These are phyloP conservation scores for Xylaria venustula DNA, from an alignment of 495 filamentous ascomycete species.

Conservation along the genomic window DNA sequence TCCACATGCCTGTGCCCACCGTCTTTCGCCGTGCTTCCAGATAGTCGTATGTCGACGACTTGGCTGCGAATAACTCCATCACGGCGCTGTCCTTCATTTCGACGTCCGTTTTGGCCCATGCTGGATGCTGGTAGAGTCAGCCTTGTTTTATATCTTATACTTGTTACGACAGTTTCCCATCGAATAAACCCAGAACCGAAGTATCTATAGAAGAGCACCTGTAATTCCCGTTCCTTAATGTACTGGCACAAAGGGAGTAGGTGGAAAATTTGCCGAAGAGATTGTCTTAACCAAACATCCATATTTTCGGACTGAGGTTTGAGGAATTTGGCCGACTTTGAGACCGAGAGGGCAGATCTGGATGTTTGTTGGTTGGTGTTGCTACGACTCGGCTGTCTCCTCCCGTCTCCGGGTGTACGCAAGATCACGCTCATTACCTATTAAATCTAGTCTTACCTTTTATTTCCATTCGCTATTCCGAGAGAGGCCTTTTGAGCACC, in stretches of 20 bases:
- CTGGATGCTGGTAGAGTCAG: slow-evolving; percentile 21
- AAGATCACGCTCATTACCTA: slow-evolving; percentile 14
- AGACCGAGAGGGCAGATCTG: slow-evolving; percentile 10
- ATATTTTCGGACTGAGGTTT: not conserved
- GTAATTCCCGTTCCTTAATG: slow-evolving; percentile 6
- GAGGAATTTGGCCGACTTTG: slow-evolving; percentile 1
- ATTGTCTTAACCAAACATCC: slow-evolving; percentile 6
- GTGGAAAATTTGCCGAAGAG: not conserved
- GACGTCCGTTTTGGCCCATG: slow-evolving; percentile 22
- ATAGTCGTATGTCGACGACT: slow-evolving; percentile 28
- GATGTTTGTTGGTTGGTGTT: slow-evolving; percentile 15
- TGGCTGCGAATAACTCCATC: slow-evolving; percentile 29
- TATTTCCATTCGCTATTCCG: slow-evolving; percentile 2
- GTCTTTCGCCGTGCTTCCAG: slow-evolving; percentile 31
- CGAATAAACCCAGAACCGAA: not conserved
- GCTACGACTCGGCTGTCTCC: slow-evolving; percentile 15
- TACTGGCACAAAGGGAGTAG: not conserved
- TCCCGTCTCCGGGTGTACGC: slow-evolving; percentile 15
- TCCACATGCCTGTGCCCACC: slow-evolving; percentile 34
- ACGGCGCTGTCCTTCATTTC: slow-evolving; percentile 25
- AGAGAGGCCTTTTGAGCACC: slow-evolving; percentile 14
- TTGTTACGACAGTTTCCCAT: not conserved
- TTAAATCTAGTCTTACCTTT: slow-evolving; percentile 6
- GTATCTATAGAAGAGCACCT: slow-evolving; percentile 3
- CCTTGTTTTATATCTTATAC: not conserved